Evolutionary conservation across 345 rosid species (phyloP), one percentile per base, ranked within the genome.

Genomic region (Mangifera indica): DNA sequence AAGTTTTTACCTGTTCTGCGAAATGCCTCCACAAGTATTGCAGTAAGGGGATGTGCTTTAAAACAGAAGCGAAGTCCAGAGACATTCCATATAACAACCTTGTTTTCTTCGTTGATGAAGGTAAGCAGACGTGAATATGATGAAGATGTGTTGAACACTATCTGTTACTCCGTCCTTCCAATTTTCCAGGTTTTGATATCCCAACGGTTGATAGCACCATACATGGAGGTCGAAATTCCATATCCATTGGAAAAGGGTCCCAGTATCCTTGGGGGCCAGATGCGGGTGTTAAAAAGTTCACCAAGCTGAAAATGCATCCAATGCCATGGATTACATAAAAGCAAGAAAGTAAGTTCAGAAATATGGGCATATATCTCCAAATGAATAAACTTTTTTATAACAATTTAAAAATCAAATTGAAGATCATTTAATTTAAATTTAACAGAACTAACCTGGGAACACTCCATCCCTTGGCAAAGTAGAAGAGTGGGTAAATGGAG

Each of bases 391-490:
- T 6, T 5, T 5, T 9, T 37, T 37, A 5, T 7, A 5, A 5
- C 7, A 37, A 37, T 5, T 37, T 37, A 37, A 1, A 37, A 37
- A 9, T 37, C 7, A 7, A 0, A 5, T 37, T 7, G 42, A 59
- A 46, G 6, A 65, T 25, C 55, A 64, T 46, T 24, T 3, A 70
- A 59, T 58, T 45, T 62, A 20, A 42, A 63, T 18, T 63, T 42
- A 65, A 17, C 18, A 69, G 68, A 77, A 72, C 87, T 72, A 77
- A 93, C 98, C 96, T 91, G 45, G 99, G 99, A 26, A 92, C 96
- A 72, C 79, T 86, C 99, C 99, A 95, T 60, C 99, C 99, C 84
- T 92, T 95, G 77, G 99, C 99, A 60, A 92, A 95, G 99, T 95
- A 24, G 98, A 89, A 24, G 99, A 92, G 76, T 92, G 99, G 63